Base-by-base conservation (phyloP, 202 grass and related monocot species). In the Eragrostis tef region DNA sequence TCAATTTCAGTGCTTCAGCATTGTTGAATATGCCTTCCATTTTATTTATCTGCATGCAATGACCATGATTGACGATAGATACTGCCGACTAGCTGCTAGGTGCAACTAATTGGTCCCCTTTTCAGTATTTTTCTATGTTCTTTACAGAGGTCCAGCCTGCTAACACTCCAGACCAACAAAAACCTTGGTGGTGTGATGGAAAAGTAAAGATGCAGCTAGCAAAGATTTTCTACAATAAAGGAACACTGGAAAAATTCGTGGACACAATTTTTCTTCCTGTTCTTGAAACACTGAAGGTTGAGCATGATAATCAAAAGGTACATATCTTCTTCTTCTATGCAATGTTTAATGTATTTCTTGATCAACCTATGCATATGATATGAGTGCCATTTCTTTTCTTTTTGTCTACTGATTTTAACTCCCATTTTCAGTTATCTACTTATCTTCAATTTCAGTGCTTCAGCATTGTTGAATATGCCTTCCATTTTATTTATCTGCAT, bases 191-290 rank as follows among this genome's bases (percentile, higher is more conserved):
- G 92, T 67, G 85, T 86, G 88, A 91, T 84, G 90, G 92, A 17
- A 85, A 91, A 84, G 71, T 98, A 84, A 98, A 91, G 84, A 84
- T 98, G 62, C 84, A 94, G 80, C 92, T 98, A 78, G 92, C 94
- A 46, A 94, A 89, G 78, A 73, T 91, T 79, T 98, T 86, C 68
- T 88, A 90, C 74, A 24, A 72, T 41, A 89, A 86, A 88, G 94
- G 90, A 60, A 89, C 71, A 77, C 77, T 91, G 48, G 69, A 91
- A 79, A 73, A 88, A 25, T 98, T 98, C 63, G 84, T 76, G 74
- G 75, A 88, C 70, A 94, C 92, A 84, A 89, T 98, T 83, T 93
- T 91, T 89, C 80, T 88, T 64, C 93, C 84, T 29, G 66, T 98
- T 88, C 88, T 84, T 3, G 90, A 98, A 72, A 98, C 92, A 71